Conservation (phyloP, 2,329 filamentous ascomycete genomes). For the Drechmeria coniospora region DNA sequence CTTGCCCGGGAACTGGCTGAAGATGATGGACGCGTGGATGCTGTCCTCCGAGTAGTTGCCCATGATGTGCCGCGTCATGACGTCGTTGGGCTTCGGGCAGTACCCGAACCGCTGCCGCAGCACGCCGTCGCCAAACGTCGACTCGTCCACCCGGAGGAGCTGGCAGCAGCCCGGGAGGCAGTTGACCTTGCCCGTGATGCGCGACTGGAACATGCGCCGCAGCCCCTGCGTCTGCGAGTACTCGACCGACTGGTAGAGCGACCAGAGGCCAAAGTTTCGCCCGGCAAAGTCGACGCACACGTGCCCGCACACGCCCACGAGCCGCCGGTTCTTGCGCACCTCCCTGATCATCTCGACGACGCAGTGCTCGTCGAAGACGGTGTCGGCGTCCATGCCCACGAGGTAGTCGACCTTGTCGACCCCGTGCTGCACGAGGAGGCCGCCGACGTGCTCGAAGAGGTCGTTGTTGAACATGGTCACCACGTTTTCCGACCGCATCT, state of each 20-base stretch:
- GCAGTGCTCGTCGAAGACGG: conserved; percentile 28
- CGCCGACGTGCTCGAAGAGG: conserved; percentile 24
- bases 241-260: conserved; percentile 30
- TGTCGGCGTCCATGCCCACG: conserved; percentile 32
- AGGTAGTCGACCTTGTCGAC: conserved; percentile 26
- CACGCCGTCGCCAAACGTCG: conserved; percentile 30
- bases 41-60: conserved; percentile 33
- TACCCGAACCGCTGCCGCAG: conserved; percentile 31
- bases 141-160: conserved; percentile 31
- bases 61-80: conserved; percentile 32
- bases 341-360: conserved; percentile 27
- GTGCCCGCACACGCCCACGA: conserved; percentile 32
- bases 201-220: conserved; percentile 31
- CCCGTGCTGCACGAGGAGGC: conserved; percentile 20
- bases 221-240: conserved; percentile 32
- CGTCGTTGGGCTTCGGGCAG: conserved; percentile 30
- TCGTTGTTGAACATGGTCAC: conserved; percentile 30
- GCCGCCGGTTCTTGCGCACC: conserved; percentile 24
- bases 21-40: conserved; percentile 32
- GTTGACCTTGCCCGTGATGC: conserved; percentile 32
- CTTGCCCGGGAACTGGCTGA: conserved; percentile 26
- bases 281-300: conserved; percentile 30
- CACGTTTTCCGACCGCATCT: conserved; percentile 22
- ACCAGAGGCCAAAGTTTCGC: conserved; percentile 26
- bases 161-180: conserved; percentile 34